These are phyloP conservation scores for Musa itinerans DNA, from an alignment of 176 grass and related monocot species.

Conservation along the genomic window DNA sequence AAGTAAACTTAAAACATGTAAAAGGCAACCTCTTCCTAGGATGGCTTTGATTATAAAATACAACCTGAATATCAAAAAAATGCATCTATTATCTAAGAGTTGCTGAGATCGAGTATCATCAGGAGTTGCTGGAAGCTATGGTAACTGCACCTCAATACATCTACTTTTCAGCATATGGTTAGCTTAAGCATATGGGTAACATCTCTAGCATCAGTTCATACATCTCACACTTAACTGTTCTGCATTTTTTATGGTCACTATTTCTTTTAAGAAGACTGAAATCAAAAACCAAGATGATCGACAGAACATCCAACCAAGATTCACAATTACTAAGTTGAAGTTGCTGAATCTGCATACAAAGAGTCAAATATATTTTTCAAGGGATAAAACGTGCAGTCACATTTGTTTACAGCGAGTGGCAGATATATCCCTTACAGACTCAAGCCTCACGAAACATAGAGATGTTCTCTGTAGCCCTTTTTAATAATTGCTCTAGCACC, in stretches of 20 bases:
- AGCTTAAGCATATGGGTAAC: neutral
- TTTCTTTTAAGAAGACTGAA: neutral
- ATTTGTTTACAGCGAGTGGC: neutral
- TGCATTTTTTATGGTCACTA: neutral
- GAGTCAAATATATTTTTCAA: neutral
- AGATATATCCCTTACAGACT: too few relatives aligned
- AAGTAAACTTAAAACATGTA: too few relatives aligned
- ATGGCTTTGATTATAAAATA: too few relatives aligned
- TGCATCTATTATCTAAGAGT: too few relatives aligned
- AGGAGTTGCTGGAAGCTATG: neutral
- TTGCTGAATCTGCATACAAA: neutral
- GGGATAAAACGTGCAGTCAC: neutral
- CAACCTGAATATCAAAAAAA: too few relatives aligned
- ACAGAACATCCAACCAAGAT: neutral
- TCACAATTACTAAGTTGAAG: neutral
- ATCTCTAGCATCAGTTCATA: neutral
- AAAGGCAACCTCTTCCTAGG: too few relatives aligned
- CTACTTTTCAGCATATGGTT: neutral
- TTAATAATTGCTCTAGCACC: neutral
- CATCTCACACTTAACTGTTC: neutral
- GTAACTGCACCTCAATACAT: neutral
- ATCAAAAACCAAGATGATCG: neutral
- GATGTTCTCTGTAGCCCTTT: neutral
- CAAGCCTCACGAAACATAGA: neutral
- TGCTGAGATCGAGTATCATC: neutral